Evolutionary conservation across 176 grass and related monocot species (phyloP), one percentile per base, ranked within the genome.

Genomic region (Carex kokanica): DNA sequence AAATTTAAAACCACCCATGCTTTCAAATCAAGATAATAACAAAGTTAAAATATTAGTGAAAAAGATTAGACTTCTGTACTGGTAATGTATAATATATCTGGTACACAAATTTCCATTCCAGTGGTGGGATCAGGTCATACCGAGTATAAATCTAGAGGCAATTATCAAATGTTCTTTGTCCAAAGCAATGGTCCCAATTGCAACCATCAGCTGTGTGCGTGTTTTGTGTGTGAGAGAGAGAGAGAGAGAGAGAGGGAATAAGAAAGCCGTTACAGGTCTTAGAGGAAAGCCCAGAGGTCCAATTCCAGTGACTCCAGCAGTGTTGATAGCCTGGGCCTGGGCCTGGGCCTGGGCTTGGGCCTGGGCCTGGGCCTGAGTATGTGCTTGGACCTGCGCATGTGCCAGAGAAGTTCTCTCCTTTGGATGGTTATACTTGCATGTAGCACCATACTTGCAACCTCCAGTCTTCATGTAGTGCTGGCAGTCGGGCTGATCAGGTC

Each of bases 351-450:
- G 74, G 60, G n/a, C n/a, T n/a, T n/a, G n/a, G 11, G 29, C 74
- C 4, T 66, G 63, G 3, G 53, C 54, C 78, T 81, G 79, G 24
- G 29, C 59, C 47, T 58, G 74, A 69, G 57, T 4, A 5, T 41
- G 61, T 0, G 2, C 61, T 78, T 78, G 73, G 9, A 31, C 23
- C 13, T 25, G 60, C 14, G n/a, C 16, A 40, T 82, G 80, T 5
- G 36, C 43, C 73, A 74, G 57, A 72, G 68, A 73, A 62, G 64
- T 81, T 82, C 74, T 84, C 41, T 87, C 85, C 20, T 79, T 85
- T 79, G 88, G 88, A 47, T 90, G 88, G 56, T 90, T 80, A 60
- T 86, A 90, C 63, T 90, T 90, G 83, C 88, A 86, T 17, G 88
- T 82, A 81, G 60, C 29, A 32, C 88, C 88, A 83, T 61, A 87